A percentile compares a stretch with the other conserved stretches of the same genome.
These are phyloP conservation scores for Neonectria coccinea DNA, from an alignment of 2,329 filamentous ascomycete genomes.

Conservation along the genomic window DNA sequence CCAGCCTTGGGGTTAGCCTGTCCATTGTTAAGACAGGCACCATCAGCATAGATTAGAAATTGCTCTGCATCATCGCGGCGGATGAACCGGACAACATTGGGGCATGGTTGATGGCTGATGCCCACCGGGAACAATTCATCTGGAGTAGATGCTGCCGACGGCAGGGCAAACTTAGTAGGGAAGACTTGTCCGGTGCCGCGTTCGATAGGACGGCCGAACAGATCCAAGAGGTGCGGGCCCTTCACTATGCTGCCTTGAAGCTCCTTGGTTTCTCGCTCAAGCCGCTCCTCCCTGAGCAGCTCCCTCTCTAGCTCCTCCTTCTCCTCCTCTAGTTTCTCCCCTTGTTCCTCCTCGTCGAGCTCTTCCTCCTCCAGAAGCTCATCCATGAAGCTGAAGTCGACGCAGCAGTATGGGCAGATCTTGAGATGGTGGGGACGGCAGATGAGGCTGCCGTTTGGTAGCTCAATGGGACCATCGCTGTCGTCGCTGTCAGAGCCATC, in stretches of 20 bases:
- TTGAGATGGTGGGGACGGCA: slow-evolving; percentile 51
- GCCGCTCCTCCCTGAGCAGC: slow-evolving; percentile 29
- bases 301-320: slow-evolving; percentile 33
- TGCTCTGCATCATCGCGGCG: slow-evolving; percentile 18
- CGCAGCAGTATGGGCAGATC: slow-evolving; percentile 48
- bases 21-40: slow-evolving; percentile 59
- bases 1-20: slow-evolving; percentile 52
- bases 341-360: slow-evolving; percentile 32
- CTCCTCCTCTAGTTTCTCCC: slow-evolving; percentile 44
- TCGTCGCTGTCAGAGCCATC: slow-evolving; percentile 46
- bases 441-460: slow-evolving; percentile 52
- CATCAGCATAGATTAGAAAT: slow-evolving; percentile 58
- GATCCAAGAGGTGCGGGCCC: neutral
- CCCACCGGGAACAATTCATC: slow-evolving; percentile 14
- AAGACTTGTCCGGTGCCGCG: slow-evolving; percentile 27
- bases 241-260: neutral
- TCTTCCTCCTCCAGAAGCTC: too few relatives aligned
- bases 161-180: slow-evolving; percentile 31
- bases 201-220: neutral
- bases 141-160: slow-evolving; percentile 22
- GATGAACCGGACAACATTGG: slow-evolving; percentile 17
- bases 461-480: slow-evolving; percentile 44
- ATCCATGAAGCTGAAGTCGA: slow-evolving; percentile 51
- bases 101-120: neutral
- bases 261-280: slow-evolving; percentile 26